These are phyloP conservation scores for Annulohypoxylon bovei DNA, from an alignment of 495 filamentous ascomycete genomes.

Conservation along the genomic window DNA sequence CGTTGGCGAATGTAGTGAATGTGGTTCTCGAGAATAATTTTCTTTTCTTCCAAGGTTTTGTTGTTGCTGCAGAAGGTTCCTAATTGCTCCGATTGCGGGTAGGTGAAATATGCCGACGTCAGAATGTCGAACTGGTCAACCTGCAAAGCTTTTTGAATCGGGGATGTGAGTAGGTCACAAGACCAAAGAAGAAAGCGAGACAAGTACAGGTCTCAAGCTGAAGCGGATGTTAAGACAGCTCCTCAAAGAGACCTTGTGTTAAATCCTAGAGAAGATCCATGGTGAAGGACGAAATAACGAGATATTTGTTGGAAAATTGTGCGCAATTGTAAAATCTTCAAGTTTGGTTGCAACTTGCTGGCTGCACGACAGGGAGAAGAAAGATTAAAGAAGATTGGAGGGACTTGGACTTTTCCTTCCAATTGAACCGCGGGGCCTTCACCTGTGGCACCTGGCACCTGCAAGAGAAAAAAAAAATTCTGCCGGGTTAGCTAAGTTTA, in stretches of 20 bases:
- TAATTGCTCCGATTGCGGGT: constrained; percentile 46
- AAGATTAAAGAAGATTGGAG: constrained; percentile 38
- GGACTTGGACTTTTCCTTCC: constrained; percentile 24
- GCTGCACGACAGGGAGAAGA: constrained; percentile 32
- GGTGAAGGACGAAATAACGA: constrained; percentile 31
- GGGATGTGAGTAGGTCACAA: constrained; percentile 7
- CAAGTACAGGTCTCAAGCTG: constrained; percentile 19
- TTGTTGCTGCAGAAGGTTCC: constrained; percentile 25
- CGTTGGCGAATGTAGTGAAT: not conserved
- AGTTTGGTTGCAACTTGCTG: constrained; percentile 23
- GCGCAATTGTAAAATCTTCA: constrained; percentile 26
- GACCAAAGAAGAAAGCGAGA: constrained; percentile 19
- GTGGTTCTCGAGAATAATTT: constrained; percentile 2
- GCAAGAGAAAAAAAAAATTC: constrained; percentile 33
- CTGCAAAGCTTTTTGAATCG: constrained; percentile 1
- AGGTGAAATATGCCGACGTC: constrained; percentile 22
- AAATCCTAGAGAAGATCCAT: constrained; percentile 45
- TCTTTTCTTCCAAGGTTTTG: constrained; percentile 15
- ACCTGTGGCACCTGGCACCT: constrained; percentile 11
- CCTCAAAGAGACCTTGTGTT: constrained; percentile 6
- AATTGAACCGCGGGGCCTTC: constrained; percentile 38
- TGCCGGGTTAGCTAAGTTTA: constrained; percentile 24
- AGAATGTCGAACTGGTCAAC: constrained; percentile 12
- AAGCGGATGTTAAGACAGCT: constrained; percentile 11
- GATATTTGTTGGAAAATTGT: constrained; percentile 33